Evolutionary conservation across 768 basidiomycete genomes (phyloP), one percentile per base, ranked within the genome.

Genomic region (Crepidotus variabilis): DNA sequence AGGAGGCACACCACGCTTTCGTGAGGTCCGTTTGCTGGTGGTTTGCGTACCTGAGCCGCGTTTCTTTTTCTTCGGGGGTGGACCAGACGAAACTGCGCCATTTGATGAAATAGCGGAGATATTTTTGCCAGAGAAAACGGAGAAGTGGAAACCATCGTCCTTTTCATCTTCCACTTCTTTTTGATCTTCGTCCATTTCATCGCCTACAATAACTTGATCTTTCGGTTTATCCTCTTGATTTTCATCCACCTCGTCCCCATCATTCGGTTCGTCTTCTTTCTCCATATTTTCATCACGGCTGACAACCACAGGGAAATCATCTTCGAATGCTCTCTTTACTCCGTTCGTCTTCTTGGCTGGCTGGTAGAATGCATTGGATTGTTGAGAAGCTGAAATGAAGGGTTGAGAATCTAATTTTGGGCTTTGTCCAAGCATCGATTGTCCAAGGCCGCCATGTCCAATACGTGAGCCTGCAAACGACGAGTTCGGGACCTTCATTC

Each of bases 291-390:
- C 64, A 11, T 55, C 46, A 6, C 57, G 65, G 47, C 66, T 67
- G 32, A 61, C 65, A 52, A 62, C 62, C 45, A 47, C 58, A 24
- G 34, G 60, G 16, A 48, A 48, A 21, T 57, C 63, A 14, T 62
- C 68, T 32, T 63, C 71, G 52, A 70, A 71, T 0, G 65, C 60
- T 11, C 68, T 66, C 57, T 75, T 75, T n/a, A 66, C 63, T 6
- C 71, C 71, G 53, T 72, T 73, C 16, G 60, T 61, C 57, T 63
- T 66, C 1, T 66, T 53, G 10, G 82, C 78, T 0, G 84, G 86
- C 35, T 78, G 75, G 63, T 83, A 89, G 65, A 90, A 90, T 3
- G 88, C 88, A 59, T 89, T 90, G 21, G 74, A 76, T 8, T 78
- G 75, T 32, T 72, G 74, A 50, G 78, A 78, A 1, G 87, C 85